A percentile compares a stretch with the other conserved stretches of the same genome.
Conservation (phyloP, 495 filamentous ascomycete genomes). For the Parathielavia appendiculata region DNA sequence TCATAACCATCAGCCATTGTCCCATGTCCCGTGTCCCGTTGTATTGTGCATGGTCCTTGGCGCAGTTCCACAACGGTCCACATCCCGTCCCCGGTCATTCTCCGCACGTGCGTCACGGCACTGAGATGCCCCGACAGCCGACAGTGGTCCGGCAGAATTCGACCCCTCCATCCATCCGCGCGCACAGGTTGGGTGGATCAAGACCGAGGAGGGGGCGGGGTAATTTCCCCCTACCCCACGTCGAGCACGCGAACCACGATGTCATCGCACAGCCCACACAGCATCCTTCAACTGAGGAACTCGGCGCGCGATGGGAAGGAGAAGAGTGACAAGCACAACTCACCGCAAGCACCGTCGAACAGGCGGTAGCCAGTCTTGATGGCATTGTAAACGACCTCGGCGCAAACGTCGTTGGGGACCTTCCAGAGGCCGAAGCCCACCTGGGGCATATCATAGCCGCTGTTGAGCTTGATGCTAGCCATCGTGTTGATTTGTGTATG, state of each 20-base stretch:
- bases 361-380: slow-evolving; percentile 85
- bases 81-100: slow-evolving; percentile 9
- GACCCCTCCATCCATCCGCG: slow-evolving; percentile 18
- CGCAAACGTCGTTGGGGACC: slow-evolving; percentile 69
- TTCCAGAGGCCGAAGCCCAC: slow-evolving; percentile 86
- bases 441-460: slow-evolving; percentile 78
- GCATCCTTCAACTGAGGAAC: neutral
- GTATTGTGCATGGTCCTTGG: neutral
- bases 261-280: neutral
- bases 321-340: slow-evolving; percentile 23
- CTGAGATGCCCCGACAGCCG: slow-evolving; percentile 16
- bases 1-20: slow-evolving; percentile 20
- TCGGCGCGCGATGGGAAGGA: neutral
- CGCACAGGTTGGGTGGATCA: slow-evolving; percentile 25
- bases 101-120: slow-evolving; percentile 7
- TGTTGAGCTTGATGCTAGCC: slow-evolving; percentile 65
- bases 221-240: slow-evolving; percentile 20
- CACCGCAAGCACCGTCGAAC: slow-evolving; percentile 84
- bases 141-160: slow-evolving; percentile 21
- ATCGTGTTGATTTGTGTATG: slow-evolving; percentile 26
- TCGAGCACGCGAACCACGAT: slow-evolving; percentile 4
- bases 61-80: slow-evolving; percentile 2
- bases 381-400: slow-evolving; percentile 80
- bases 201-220: slow-evolving; percentile 29
- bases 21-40: slow-evolving; percentile 1